Evolutionary conservation across 371 early-diverging fungal genomes (phyloP).

Genomic region (Nematocida homosporus): DNA sequence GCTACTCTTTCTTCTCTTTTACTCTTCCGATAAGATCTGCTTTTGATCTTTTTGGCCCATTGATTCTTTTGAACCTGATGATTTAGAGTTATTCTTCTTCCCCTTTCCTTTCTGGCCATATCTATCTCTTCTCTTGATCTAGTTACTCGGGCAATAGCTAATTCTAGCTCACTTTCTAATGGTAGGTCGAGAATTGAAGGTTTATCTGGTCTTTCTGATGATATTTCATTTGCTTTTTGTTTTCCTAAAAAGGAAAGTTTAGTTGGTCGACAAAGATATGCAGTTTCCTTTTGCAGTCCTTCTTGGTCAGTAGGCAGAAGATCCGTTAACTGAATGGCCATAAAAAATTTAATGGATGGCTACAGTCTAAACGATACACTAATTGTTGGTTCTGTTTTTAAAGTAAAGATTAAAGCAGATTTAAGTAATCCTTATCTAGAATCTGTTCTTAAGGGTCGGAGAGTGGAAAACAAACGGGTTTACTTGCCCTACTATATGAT

Average conservation of each 20-base stretch:
- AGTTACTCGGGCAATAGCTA: slow-evolving; percentile 33
- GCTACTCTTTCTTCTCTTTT: slow-evolving; percentile 49
- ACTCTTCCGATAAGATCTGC: slow-evolving; percentile 61
- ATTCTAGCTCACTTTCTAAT: slow-evolving; percentile 56
- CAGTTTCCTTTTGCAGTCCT: slow-evolving; percentile 14
- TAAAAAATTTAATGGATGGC: slow-evolving; percentile 56
- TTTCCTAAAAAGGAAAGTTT: not conserved
- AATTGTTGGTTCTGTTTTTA: slow-evolving; percentile 17
- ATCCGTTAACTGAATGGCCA: slow-evolving; percentile 9
- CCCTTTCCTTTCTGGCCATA: slow-evolving; percentile 44
- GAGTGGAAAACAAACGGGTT: slow-evolving; percentile 4
- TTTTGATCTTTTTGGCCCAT: slow-evolving; percentile 66
- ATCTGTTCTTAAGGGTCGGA: slow-evolving; percentile 11
- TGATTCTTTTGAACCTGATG: slow-evolving; percentile 62
- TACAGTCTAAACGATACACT: slow-evolving; percentile 50
- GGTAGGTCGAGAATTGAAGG: slow-evolving; percentile 38
- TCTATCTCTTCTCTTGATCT: slow-evolving; percentile 33
- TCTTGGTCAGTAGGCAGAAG: slow-evolving; percentile 4
- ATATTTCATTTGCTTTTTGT: not conserved
- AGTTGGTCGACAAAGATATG: not conserved
- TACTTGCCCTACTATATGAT: slow-evolving; percentile 46
- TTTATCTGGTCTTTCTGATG: not conserved
- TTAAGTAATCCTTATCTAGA: not conserved
- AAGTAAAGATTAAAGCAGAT: slow-evolving; percentile 1
- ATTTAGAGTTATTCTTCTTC: slow-evolving; percentile 24